phyloP scores from a whole-genome alignment of 1,139 yeast genomes.

The Kluyveromyces sp. region DNA sequence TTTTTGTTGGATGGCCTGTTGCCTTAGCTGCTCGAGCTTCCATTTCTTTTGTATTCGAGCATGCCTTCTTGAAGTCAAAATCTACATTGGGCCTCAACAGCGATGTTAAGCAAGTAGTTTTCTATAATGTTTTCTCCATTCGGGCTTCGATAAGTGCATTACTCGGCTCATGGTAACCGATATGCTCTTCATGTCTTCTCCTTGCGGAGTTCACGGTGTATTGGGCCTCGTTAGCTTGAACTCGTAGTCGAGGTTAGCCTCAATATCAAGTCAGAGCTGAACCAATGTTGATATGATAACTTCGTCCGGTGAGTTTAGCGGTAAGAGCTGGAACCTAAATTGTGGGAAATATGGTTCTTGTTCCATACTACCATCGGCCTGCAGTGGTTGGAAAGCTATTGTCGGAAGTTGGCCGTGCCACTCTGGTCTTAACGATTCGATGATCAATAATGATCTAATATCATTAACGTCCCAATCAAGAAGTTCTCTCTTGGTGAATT shows the following conservation, averaged over 20 bases:
- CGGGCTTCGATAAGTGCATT: constrained; percentile 38
- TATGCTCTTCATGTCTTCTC: constrained; percentile 35
- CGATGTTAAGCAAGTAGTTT: constrained; percentile 53
- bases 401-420: constrained; percentile 47
- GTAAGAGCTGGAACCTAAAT: constrained; percentile 39
- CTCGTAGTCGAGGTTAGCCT: constrained; percentile 44
- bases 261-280: constrained; percentile 48
- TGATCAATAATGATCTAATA: constrained; percentile 50
- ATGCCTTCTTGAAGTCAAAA: constrained; percentile 44
- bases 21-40: constrained; percentile 17
- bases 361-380: constrained; percentile 11
- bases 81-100: constrained; percentile 63
- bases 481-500: constrained; percentile 49
- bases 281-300: constrained; percentile 42
- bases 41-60: constrained; percentile 39
- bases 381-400: constrained; percentile 25
- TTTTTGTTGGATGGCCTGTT: background rate
- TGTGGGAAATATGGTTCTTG: constrained; percentile 17
- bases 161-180: constrained; percentile 20
- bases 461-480: constrained; percentile 63
- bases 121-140: constrained; percentile 67
- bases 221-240: constrained; percentile 51
- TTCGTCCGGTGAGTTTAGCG: constrained; percentile 43
- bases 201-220: constrained; percentile 54
- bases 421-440: constrained; percentile 41